Conservation (phyloP, 228 moss, liverwort and hornwort genomes). For the Sphagnum magellanicum region DNA sequence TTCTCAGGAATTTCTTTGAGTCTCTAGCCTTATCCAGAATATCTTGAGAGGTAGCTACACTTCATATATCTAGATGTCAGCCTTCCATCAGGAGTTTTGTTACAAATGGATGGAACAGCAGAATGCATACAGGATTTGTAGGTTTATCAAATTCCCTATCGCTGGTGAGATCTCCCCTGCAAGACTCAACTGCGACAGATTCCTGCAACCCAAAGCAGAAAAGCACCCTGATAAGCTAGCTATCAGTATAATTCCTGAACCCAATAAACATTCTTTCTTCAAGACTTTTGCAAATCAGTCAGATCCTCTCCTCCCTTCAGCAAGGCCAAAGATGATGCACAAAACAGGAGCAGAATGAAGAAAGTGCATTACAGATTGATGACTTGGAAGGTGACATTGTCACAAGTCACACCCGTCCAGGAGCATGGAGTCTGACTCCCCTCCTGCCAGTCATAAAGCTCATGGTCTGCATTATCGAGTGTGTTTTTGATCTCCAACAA, state of each 20-base stretch:
- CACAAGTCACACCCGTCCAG: slow-evolving; percentile 41
- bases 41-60: neutral
- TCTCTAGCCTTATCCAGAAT: neutral
- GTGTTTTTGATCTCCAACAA: slow-evolving; percentile 40
- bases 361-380: slow-evolving; percentile 30
- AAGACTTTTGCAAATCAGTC: neutral
- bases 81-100: neutral
- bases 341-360: neutral
- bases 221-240: neutral
- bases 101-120: neutral
- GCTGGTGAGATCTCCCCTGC: slow-evolving; percentile 48
- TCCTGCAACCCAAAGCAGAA: slow-evolving; percentile 19
- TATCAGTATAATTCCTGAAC: neutral
- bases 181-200: slow-evolving; percentile 33
- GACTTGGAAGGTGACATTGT: slow-evolving; percentile 46
- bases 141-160: slow-evolving; percentile 41
- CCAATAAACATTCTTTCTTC: neutral
- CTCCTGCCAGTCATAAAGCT: slow-evolving; percentile 37
- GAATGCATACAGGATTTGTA: slow-evolving; percentile 37
- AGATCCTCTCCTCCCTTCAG: no score
- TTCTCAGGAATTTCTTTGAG: neutral
- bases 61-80: neutral
- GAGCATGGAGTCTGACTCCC: slow-evolving; percentile 47
- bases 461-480: slow-evolving; percentile 32
- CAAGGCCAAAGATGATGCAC: neutral